phyloP scores from a whole-genome alignment of 176 grass and related monocot species.

The Triticum monococcum region DNA sequence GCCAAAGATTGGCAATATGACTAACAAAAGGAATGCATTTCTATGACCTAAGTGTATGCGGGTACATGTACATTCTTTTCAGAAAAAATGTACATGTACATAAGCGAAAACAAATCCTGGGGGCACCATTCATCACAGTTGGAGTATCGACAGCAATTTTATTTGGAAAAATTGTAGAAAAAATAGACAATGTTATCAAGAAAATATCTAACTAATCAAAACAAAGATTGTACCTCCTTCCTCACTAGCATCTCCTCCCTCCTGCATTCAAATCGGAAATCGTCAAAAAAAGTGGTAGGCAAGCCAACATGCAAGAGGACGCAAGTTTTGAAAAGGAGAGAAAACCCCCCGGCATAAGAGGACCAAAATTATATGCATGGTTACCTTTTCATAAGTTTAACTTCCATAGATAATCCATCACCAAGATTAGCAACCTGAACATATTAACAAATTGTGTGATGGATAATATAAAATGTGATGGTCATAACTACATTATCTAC shows the following conservation, averaged over 20 bases:
- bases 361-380: not conserved
- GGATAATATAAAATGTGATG: conserved; percentile 29
- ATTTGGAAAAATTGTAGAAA: not conserved
- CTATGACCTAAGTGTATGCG: not conserved
- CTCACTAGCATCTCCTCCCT: conserved; percentile 82
- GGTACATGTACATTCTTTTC: not conserved
- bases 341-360: not conserved
- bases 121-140: not conserved
- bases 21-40: not conserved
- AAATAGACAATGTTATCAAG: not conserved
- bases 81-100: conserved; percentile 1
- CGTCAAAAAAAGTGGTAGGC: conserved; percentile 19
- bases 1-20: not conserved
- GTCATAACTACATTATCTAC: conserved; percentile 4
- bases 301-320: conserved; percentile 29
- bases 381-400: conserved; percentile 92
- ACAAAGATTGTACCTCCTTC: conserved; percentile 67
- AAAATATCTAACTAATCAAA: conserved; percentile 4
- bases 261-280: conserved; percentile 50
- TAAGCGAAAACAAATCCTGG: not conserved
- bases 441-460: conserved; percentile 16
- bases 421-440: conserved; percentile 80
- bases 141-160: conserved; percentile 1
- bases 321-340: not conserved
- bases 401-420: conserved; percentile 93